Conservation (phyloP, 768 basidiomycete species). For the Termitomyces sp. region DNA sequence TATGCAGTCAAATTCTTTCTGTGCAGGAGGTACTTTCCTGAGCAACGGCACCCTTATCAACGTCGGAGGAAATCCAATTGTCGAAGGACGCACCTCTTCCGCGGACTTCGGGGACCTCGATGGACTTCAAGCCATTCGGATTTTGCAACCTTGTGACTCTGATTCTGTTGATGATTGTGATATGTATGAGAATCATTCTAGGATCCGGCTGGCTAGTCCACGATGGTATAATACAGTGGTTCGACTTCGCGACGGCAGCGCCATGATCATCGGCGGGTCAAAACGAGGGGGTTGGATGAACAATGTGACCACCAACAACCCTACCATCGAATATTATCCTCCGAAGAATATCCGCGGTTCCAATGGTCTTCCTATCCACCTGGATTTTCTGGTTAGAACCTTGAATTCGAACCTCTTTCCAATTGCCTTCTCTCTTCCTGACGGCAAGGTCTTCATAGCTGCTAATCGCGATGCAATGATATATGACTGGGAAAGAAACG, state of each 20-base stretch:
- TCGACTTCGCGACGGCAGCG: conserved; percentile 73
- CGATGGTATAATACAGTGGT: conserved; percentile 80
- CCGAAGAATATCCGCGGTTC: conserved; percentile 70
- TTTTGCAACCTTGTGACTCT: conserved; percentile 65
- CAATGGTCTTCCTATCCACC: conserved; percentile 61
- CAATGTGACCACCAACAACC: conserved; percentile 76
- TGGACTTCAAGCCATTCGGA: conserved; percentile 70
- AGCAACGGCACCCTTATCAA: conserved; percentile 75
- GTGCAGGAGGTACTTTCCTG: conserved; percentile 78
- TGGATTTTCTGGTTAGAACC: conserved; percentile 65
- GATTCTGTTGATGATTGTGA: conserved; percentile 46
- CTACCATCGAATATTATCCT: conserved; percentile 80
- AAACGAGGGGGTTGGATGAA: conserved; percentile 86
- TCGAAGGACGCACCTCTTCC: conserved; percentile 57
- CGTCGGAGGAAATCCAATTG: conserved; percentile 81
- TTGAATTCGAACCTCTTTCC: conserved; percentile 84
- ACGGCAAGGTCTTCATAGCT: conserved; percentile 69
- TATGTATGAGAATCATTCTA: conserved; percentile 62
- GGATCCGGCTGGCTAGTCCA: conserved; percentile 69
- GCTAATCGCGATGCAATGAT: conserved; percentile 79
- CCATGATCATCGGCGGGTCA: conserved; percentile 80
- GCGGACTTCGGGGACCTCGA: conserved; percentile 75
- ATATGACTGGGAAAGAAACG: conserved; percentile 69
- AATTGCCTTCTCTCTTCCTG: conserved; percentile 68
- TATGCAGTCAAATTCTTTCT: conserved; percentile 81